Evolutionary conservation across 2,329 filamentous ascomycete genomes (phyloP).

Genomic region (Aspergillus sp.): DNA sequence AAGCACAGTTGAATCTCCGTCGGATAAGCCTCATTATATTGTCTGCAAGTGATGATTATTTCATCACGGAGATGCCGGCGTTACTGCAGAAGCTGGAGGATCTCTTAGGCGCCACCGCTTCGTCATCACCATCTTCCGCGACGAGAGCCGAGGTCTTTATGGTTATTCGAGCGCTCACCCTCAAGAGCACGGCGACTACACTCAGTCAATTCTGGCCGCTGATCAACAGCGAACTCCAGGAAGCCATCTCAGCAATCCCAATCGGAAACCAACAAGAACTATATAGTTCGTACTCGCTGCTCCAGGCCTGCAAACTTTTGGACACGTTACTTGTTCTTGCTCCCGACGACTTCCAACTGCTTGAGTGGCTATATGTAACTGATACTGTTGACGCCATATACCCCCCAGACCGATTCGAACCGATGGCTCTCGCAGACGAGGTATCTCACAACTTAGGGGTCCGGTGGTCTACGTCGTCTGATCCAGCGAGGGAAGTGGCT

Average conservation of each 20-base stretch:
- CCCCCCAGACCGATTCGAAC: constrained; percentile 66
- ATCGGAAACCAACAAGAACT: constrained; percentile 70
- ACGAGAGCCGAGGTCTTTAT: constrained; percentile 90
- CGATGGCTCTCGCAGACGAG: constrained; percentile 79
- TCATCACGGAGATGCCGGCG: constrained; percentile 70
- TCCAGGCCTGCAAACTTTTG: constrained; percentile 92
- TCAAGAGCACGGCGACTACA: constrained; percentile 77
- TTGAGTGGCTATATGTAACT: constrained; percentile 96
- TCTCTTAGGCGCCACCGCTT: constrained; percentile 76
- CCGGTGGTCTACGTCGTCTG: constrained; percentile 29
- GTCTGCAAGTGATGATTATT: constrained; percentile 73
- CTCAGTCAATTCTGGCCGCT: constrained; percentile 86
- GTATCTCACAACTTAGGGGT: constrained; percentile 72
- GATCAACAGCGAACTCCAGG: constrained; percentile 80
- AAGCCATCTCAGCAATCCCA: constrained; percentile 72
- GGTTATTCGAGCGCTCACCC: constrained; percentile 75
- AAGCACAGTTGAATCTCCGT: constrained; percentile 84
- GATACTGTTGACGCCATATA: constrained; percentile 97
- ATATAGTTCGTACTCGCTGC: constrained; percentile 72
- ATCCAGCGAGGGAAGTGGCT: constrained; percentile 26
- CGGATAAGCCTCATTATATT: constrained; percentile 78
- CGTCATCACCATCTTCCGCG: constrained; percentile 86
- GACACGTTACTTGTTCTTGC: constrained; percentile 83
- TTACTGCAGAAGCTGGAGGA: constrained; percentile 85
- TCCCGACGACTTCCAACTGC: constrained; percentile 96